These are phyloP conservation scores for Talaromyces atroroseus DNA, from an alignment of 2,329 filamentous ascomycete genomes.

Conservation along the genomic window DNA sequence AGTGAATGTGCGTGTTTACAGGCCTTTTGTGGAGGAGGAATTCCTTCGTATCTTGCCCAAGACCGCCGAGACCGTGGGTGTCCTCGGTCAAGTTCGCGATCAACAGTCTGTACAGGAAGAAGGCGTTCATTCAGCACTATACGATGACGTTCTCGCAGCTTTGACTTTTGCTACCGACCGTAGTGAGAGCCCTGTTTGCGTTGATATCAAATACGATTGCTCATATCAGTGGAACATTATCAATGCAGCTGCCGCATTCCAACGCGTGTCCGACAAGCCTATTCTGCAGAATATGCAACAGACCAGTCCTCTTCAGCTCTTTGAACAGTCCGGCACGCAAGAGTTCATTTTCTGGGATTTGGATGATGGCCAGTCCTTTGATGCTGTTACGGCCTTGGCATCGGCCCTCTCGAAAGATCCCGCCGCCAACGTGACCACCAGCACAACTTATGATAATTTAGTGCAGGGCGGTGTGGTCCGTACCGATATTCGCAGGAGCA, in stretches of 20 bases:
- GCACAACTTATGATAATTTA: conserved; percentile 57
- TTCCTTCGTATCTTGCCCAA: conserved; percentile 78
- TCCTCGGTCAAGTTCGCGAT: conserved; percentile 81
- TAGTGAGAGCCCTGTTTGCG: conserved; percentile 57
- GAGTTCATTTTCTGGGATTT: conserved; percentile 94
- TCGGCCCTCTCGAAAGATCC: conserved; percentile 58
- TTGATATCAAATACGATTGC: conserved; percentile 87
- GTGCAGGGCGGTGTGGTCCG: conserved; percentile 71
- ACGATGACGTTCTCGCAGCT: conserved; percentile 83
- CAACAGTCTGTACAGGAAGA: conserved; percentile 67
- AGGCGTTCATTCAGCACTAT: conserved; percentile 76
- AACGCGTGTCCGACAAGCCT: conserved; percentile 39
- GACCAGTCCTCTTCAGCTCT: conserved; percentile 46
- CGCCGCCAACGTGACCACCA: conserved; percentile 56
- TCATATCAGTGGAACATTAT: conserved; percentile 58
- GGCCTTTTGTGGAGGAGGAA: conserved; percentile 90
- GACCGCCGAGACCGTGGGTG: conserved; percentile 68
- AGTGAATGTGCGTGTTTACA: conserved; percentile 86
- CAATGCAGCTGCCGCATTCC: conserved; percentile 41
- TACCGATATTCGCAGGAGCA: conserved; percentile 77
- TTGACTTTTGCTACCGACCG: conserved; percentile 71
- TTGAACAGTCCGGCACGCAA: conserved; percentile 55
- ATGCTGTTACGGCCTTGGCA: conserved; percentile 58
- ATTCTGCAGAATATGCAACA: conserved; percentile 31
- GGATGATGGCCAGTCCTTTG: conserved; percentile 64